Evolutionary conservation across 139 green algal species (phyloP), one percentile per base, ranked within the genome.

Genomic region (Edaphochlamys debaryana): DNA sequence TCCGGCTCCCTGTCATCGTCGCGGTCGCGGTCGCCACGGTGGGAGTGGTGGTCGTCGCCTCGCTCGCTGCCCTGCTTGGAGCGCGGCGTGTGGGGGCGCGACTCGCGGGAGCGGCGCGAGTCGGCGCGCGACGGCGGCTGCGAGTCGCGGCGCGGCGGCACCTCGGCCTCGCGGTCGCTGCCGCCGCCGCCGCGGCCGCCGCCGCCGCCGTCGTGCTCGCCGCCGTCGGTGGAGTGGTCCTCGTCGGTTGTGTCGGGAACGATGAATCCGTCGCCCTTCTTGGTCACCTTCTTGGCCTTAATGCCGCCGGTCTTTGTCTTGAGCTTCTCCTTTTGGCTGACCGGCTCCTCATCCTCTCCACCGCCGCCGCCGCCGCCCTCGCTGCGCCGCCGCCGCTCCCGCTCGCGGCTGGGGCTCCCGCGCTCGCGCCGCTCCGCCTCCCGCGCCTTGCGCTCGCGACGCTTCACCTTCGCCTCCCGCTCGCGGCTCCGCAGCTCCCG

Each of bases 221-320:
- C 13, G 4, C 29, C 38, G 30, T 36, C 69, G 27, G 52, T 41
- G 8, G 34, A 42, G 32, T 73, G 42, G 23, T 82, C 76, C 41
- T 82, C 76, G 3, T 73, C 63, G 22, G 62, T 82, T 0, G 63
- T 82, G 23, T 73, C 76, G 3, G 76, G 63, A 6, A 82, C 25
- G n/a, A 66, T 2, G 20, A 40, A 82, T 3, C 76, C 76, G 13
- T 73, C 63, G 20, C 76, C 76, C 60, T 38, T 54, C 13, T 74
- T n/a, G 30, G 76, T 82, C 2, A 82, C 25, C 64, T 73, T 73
- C 42, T 82, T 82, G 32, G 76, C 45, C 63, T 82, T 82, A 42
- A 82, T 73, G 22, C 70, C 77, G 50, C 79, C 79, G 7, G 79
- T 62, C 40, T 69, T 85, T 38, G 52, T 70, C 54, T 50, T 54